Conservation (phyloP, 2,329 filamentous ascomycete species). For the Xylaria sp. region DNA sequence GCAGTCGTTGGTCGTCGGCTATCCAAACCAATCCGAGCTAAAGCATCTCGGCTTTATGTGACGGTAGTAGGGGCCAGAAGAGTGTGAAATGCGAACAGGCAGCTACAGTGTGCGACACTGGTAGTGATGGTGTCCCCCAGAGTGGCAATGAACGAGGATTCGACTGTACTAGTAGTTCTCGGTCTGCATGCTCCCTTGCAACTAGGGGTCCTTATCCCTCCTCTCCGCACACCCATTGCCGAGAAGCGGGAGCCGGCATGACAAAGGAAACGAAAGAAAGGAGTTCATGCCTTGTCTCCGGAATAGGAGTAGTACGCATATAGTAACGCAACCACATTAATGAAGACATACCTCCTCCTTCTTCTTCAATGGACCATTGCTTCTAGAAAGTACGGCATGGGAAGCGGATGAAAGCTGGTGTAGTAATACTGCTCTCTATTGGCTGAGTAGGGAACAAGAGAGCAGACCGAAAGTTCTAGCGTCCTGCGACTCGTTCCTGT, state of each 20-base stretch:
- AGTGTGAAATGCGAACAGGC: slow-evolving; percentile 1
- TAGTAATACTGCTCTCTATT: slow-evolving; percentile 19
- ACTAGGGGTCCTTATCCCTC: neutral
- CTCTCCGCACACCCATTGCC: neutral
- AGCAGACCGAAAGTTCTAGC: neutral
- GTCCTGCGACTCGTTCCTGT: neutral
- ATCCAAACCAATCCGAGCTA: neutral
- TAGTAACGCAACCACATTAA: neutral
- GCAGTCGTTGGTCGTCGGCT: neutral
- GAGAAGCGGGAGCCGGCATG: neutral
- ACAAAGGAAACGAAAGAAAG: neutral
- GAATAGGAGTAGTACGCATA: neutral
- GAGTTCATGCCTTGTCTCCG: neutral
- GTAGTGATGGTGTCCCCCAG: neutral
- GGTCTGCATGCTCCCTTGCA: slow-evolving; percentile 4
- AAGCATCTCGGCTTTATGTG: neutral
- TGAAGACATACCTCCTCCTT: neutral
- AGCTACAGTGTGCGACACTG: slow-evolving; percentile 8
- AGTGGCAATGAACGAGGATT: neutral
- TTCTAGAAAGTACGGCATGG: slow-evolving; percentile 1
- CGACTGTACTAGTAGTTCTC: neutral
- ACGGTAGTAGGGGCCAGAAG: neutral
- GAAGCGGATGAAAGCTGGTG: slow-evolving; percentile 6
- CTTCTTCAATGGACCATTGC: neutral
- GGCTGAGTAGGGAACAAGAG: slow-evolving; percentile 6